A percentile compares a stretch with the other conserved stretches of the same genome.
Conservation (phyloP, 2,329 filamentous ascomycete species). For the Cladosporium oxysporum region DNA sequence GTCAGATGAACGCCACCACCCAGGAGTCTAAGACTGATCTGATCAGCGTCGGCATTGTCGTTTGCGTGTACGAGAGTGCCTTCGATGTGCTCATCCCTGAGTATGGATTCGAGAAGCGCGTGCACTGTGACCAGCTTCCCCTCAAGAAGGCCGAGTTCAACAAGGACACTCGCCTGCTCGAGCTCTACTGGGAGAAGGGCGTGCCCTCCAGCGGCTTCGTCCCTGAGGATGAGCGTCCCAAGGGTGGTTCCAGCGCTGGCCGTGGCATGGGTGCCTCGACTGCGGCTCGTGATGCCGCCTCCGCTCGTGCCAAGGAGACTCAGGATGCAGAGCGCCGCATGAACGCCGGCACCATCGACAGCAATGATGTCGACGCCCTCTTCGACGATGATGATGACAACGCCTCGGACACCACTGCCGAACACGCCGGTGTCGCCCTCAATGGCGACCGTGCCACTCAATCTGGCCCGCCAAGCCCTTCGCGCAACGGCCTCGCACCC, state of each 20-base stretch:
- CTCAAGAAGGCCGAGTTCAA: slow-evolving; percentile 99
- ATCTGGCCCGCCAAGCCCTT: slow-evolving; percentile 90
- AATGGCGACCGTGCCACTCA: slow-evolving; percentile 82
- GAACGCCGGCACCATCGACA: slow-evolving; percentile 90
- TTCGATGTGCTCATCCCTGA: slow-evolving; percentile 98
- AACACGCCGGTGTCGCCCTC: slow-evolving; percentile 78
- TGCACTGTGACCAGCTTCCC: slow-evolving; percentile 96
- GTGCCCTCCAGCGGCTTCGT: slow-evolving; percentile 94
- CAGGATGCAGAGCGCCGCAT: slow-evolving; percentile 92
- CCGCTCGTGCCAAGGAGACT: slow-evolving; percentile 77
- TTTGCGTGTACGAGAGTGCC: slow-evolving; percentile 97
- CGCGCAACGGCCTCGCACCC: slow-evolving; percentile 65
- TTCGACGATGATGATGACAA: slow-evolving; percentile 78
- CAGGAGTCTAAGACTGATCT: slow-evolving; percentile 86
- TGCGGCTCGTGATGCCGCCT: slow-evolving; percentile 78
- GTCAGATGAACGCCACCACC: slow-evolving; percentile 89
- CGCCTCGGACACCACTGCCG: slow-evolving; percentile 83
- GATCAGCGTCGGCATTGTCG: slow-evolving; percentile 91
- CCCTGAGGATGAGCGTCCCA: slow-evolving; percentile 93
- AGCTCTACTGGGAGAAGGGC: slow-evolving; percentile 99
- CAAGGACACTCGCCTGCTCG: slow-evolving; percentile 90
- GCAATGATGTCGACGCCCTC: slow-evolving; percentile 89
- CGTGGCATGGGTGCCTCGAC: slow-evolving; percentile 64
- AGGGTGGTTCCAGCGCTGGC: slow-evolving; percentile 65
- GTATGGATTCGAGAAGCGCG: slow-evolving; percentile 98